phyloP scores from a whole-genome alignment of 2,329 filamentous ascomycete species.

The Mollisiaceae sp. region DNA sequence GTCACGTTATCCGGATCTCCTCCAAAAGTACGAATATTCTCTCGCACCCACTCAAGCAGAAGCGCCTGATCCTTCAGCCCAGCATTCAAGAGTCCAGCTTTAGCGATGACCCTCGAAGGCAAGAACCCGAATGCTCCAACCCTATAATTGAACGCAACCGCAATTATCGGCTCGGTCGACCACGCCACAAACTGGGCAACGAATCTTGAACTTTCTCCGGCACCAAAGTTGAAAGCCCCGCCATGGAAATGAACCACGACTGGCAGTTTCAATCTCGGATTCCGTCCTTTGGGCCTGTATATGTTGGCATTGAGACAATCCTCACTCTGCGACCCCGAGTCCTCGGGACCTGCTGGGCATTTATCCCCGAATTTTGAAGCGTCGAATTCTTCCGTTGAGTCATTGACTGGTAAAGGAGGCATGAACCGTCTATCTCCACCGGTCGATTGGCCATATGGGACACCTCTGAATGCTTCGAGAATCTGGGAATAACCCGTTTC shows the following conservation, averaged over 20 bases:
- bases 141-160: constrained; percentile 65
- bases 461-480: constrained; percentile 51
- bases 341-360: constrained; percentile 34
- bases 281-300: constrained; percentile 43
- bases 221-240: constrained; percentile 63
- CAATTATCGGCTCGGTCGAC: constrained; percentile 56
- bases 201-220: constrained; percentile 41
- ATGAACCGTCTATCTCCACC: constrained; percentile 53
- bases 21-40: constrained; percentile 64
- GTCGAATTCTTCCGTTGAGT: constrained; percentile 41
- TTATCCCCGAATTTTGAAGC: constrained; percentile 44
- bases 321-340: constrained; percentile 45
- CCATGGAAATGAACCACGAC: constrained; percentile 68
- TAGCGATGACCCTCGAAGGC: constrained; percentile 58
- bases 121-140: constrained; percentile 74
- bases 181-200: constrained; percentile 66
- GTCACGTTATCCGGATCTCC: constrained; percentile 64
- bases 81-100: constrained; percentile 64
- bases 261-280: constrained; percentile 45
- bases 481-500: constrained; percentile 31
- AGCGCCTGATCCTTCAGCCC: constrained; percentile 67
- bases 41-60: constrained; percentile 63
- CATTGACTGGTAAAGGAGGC: constrained; percentile 36
- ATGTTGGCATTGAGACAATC: constrained; percentile 60
- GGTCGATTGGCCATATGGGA: constrained; percentile 55